phyloP scores from a whole-genome alignment of 129 eudicot genomes.

The Lactuca saligna region DNA sequence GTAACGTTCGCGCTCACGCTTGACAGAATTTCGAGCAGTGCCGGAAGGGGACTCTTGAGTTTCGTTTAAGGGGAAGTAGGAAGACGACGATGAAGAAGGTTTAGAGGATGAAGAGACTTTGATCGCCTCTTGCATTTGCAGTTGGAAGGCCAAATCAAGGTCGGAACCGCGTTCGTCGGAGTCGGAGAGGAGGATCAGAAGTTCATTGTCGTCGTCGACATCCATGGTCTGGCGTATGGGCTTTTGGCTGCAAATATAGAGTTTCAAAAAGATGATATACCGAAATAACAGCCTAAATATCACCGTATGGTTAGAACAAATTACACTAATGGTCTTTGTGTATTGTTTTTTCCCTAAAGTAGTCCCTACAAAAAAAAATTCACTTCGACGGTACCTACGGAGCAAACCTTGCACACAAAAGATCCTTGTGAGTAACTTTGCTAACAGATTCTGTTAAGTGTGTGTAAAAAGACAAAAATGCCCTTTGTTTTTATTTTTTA shows the following conservation, averaged over 20 bases:
- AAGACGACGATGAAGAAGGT: constrained; percentile 30
- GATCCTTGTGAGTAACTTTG: no score
- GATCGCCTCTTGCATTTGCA: constrained; percentile 69
- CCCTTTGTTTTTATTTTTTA: no score
- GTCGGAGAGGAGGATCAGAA: constrained; percentile 38
- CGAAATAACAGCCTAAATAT: no score
- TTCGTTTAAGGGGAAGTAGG: constrained; percentile 9
- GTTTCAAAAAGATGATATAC: no score
- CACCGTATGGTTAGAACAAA: no score
- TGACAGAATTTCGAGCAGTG: constrained; percentile 36
- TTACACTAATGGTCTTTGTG: no score
- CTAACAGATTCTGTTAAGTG: no score
- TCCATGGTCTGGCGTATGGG: constrained; percentile 28
- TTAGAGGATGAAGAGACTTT: constrained; percentile 36
- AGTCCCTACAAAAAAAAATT: no score
- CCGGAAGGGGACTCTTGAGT: constrained; percentile 19
- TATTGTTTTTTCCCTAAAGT: no score
- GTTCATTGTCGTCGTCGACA: constrained; percentile 36
- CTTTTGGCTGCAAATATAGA: background rate
- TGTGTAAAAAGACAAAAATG: no score
- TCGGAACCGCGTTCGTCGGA: constrained; percentile 51
- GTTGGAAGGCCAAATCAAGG: constrained; percentile 59
- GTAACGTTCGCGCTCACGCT: constrained; percentile 29
- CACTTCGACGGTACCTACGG: no score
- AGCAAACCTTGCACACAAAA: no score